These are phyloP conservation scores for Sungouiozyma ichnusensis DNA, from an alignment of 805 yeast genomes.

Conservation along the genomic window DNA sequence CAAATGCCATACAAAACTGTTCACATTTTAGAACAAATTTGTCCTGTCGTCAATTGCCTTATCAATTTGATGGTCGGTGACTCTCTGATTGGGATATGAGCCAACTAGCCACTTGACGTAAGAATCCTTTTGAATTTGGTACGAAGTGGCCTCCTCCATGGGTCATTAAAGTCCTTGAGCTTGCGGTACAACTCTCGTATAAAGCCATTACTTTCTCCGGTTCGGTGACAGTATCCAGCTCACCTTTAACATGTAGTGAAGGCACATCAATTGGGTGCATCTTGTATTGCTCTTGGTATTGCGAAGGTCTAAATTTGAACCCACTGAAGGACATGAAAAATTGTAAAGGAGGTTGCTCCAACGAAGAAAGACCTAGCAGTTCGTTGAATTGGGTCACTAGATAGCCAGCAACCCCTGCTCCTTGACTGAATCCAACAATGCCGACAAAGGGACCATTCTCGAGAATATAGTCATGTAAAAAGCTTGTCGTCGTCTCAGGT, in stretches of 20 bases:
- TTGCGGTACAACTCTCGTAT: slow-evolving; percentile 38
- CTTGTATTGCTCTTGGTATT: slow-evolving; percentile 23
- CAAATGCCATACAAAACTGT: no score
- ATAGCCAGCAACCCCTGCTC: slow-evolving; percentile 76
- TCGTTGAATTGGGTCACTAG: slow-evolving; percentile 47
- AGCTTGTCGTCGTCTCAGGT: slow-evolving; percentile 31
- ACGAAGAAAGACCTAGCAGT: slow-evolving; percentile 29
- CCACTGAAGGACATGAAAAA: slow-evolving; percentile 76
- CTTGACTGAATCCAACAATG: slow-evolving; percentile 85
- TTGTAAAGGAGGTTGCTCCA: slow-evolving; percentile 39
- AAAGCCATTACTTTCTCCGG: slow-evolving; percentile 55
- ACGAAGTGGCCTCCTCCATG: slow-evolving; percentile 98
- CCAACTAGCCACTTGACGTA: slow-evolving; percentile 30
- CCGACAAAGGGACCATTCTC: slow-evolving; percentile 74
- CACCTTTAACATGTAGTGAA: slow-evolving; percentile 78
- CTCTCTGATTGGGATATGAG: no score
- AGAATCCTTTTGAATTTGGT: slow-evolving; percentile 59
- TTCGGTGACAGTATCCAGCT: slow-evolving; percentile 79
- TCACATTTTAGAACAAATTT: neutral
- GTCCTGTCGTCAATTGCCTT: neutral
- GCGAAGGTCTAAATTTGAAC: slow-evolving; percentile 28
- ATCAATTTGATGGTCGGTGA: no score
- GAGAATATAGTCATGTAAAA: slow-evolving; percentile 36
- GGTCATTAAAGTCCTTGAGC: slow-evolving; percentile 39
- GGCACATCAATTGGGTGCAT: slow-evolving; percentile 26